Percentiles rank a stretch among this genome's conserved stretches.
These are phyloP conservation scores for Penicillium ochrochloron DNA, from an alignment of 495 filamentous ascomycete species.

Conservation along the genomic window DNA sequence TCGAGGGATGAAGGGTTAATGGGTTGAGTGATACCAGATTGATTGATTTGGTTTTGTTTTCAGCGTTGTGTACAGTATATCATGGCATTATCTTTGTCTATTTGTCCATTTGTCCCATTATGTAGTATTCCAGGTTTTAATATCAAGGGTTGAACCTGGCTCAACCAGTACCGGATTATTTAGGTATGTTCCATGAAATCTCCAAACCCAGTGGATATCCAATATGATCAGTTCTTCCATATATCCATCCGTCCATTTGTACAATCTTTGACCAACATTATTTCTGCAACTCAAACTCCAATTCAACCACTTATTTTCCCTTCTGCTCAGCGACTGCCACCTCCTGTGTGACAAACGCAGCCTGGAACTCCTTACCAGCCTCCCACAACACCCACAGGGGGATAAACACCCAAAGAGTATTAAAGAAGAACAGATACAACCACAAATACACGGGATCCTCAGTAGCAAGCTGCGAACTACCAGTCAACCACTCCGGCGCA, in stretches of 20 bases:
- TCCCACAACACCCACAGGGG: constrained; percentile 78
- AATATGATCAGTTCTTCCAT: neutral
- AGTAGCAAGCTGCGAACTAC: constrained; percentile 74
- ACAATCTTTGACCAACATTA: neutral
- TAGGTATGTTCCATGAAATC: neutral
- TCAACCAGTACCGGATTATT: constrained; percentile 4
- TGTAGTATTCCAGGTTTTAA: neutral
- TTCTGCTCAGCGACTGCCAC: constrained; percentile 18
- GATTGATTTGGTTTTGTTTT: neutral
- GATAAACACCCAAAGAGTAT: constrained; percentile 83
- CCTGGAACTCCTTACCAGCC: constrained; percentile 61
- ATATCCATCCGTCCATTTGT: neutral
- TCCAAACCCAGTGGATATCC: constrained; percentile 7
- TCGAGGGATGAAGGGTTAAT: constrained; percentile 21
- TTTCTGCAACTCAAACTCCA: neutral
- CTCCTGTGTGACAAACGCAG: constrained; percentile 54
- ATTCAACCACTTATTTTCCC: constrained; percentile 6
- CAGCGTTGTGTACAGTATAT: constrained; percentile 15
- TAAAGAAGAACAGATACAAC: constrained; percentile 92
- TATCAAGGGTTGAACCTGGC: constrained; percentile 4
- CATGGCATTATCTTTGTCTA: constrained; percentile 4
- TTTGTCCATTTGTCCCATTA: neutral
- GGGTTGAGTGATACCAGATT: neutral
- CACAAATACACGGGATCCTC: constrained; percentile 84
- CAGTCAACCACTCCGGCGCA: constrained; percentile 88